Conservation (phyloP, 768 basidiomycete genomes). For the Dacryopinax primogenitus region DNA sequence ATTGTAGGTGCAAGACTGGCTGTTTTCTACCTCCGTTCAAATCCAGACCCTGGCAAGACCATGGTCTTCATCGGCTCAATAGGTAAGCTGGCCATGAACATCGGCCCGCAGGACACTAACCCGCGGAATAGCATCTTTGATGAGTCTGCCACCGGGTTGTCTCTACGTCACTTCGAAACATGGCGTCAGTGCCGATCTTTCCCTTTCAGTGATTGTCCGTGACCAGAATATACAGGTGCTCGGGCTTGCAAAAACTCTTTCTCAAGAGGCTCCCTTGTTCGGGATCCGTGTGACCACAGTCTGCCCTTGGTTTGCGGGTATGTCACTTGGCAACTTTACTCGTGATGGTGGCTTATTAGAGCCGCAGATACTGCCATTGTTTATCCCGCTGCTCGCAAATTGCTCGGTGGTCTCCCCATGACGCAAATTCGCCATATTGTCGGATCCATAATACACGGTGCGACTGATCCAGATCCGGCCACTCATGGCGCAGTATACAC, state of each 20-base stretch:
- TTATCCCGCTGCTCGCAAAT: background rate
- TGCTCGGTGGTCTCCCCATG: constrained; percentile 1
- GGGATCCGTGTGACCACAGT: background rate
- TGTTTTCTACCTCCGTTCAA: constrained; percentile 8
- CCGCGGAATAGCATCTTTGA: background rate
- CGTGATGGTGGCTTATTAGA: background rate
- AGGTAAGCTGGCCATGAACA: background rate
- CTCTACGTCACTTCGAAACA: background rate
- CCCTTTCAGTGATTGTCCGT: background rate
- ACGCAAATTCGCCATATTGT: constrained; percentile 7
- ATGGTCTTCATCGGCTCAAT: constrained; percentile 5
- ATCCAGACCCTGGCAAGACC: constrained; percentile 7
- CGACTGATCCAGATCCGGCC: background rate
- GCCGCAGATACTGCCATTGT: constrained; percentile 1
- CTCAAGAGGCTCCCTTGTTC: background rate
- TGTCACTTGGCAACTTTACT: background rate
- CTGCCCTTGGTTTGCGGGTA: constrained; percentile 3
- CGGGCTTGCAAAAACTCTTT: background rate
- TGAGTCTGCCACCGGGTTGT: background rate
- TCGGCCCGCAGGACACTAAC: background rate
- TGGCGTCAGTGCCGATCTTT: background rate
- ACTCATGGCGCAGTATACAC: background rate
- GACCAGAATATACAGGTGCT: background rate
- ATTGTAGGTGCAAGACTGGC: constrained; percentile 2
- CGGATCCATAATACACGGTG: background rate